phyloP scores from a whole-genome alignment of 2,329 filamentous ascomycete genomes.

The Metarhizium robertsii region DNA sequence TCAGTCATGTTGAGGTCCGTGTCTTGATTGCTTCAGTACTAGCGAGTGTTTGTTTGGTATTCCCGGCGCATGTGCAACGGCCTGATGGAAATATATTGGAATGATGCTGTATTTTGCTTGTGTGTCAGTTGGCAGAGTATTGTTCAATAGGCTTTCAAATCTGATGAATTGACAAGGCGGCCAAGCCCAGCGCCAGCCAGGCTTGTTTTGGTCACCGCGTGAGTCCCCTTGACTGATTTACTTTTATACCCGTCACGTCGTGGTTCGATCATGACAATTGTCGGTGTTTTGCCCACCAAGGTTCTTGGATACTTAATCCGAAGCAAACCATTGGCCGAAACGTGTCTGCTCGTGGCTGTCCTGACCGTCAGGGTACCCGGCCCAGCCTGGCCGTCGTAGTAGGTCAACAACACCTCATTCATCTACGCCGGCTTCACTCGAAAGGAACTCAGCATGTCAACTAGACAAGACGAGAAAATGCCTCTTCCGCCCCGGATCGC shows the following conservation, averaged over 20 bases:
- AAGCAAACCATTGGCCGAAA: not conserved
- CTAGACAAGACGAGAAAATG: not conserved
- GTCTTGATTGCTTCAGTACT: not conserved
- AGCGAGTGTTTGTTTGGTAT: not conserved
- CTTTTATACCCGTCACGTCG: not conserved
- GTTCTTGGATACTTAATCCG: not conserved
- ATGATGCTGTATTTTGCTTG: not conserved
- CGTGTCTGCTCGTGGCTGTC: not conserved
- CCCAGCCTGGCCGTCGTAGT: not conserved
- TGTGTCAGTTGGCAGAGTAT: not conserved
- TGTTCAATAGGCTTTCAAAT: not conserved
- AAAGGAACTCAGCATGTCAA: not conserved
- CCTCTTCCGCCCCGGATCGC: not conserved
- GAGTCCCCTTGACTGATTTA: not conserved
- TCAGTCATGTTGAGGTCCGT: not conserved
- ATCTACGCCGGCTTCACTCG: no score
- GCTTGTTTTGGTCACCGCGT: not conserved
- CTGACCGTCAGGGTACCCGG: constrained; percentile 2
- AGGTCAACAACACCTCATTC: no score
- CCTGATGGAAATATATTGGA: not conserved
- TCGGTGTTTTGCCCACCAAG: not conserved
- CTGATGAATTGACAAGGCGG: not conserved
- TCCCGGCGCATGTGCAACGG: not conserved
- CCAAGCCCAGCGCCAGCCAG: no score
- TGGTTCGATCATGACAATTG: not conserved